A percentile compares a stretch with the other conserved stretches of the same genome.
These are phyloP conservation scores for Hymenoscyphus scutula DNA, from an alignment of 2,329 filamentous ascomycete species.

Conservation along the genomic window DNA sequence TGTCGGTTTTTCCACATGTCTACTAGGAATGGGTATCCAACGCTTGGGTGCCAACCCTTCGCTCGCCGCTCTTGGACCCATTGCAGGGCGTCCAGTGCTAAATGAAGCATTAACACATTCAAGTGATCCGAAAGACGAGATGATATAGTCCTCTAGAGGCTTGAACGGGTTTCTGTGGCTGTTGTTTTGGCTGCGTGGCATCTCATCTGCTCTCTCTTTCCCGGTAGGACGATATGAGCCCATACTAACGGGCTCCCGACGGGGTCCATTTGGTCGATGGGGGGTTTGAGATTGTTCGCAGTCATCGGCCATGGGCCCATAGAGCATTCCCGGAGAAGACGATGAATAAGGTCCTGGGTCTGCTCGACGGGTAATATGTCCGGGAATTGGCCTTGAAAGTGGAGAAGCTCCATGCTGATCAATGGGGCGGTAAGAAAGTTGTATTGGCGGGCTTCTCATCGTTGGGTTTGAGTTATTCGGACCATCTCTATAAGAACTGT, in stretches of 20 bases:
- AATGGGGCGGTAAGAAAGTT: slow-evolving; percentile 17
- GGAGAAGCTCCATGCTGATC: slow-evolving; percentile 15
- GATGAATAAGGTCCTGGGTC: slow-evolving; percentile 27
- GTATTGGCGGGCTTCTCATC: slow-evolving; percentile 15
- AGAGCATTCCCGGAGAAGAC: slow-evolving; percentile 30
- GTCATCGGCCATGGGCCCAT: slow-evolving; percentile 24
- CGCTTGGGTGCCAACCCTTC: slow-evolving; percentile 25
- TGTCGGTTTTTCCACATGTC: slow-evolving; percentile 24
- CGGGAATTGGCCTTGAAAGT: not conserved
- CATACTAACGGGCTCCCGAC: not conserved
- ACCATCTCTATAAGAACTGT: not conserved
- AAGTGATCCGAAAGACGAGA: slow-evolving; percentile 64
- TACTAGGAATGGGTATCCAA: slow-evolving; percentile 23
- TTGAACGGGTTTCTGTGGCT: slow-evolving; percentile 63
- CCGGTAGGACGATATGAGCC: not conserved
- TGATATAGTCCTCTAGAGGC: slow-evolving; percentile 74
- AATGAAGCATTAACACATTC: slow-evolving; percentile 79
- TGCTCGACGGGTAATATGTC: slow-evolving; percentile 8
- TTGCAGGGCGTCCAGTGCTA: slow-evolving; percentile 47
- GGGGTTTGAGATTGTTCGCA: slow-evolving; percentile 11
- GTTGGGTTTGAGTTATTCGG: not conserved
- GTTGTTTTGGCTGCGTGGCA: slow-evolving; percentile 39
- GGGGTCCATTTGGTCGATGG: slow-evolving; percentile 5
- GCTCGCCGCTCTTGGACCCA: slow-evolving; percentile 32
- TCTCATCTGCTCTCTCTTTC: slow-evolving; percentile 24